Evolutionary conservation across 805 yeast genomes (phyloP).

Genomic region (Dipodascopsis tothii): DNA sequence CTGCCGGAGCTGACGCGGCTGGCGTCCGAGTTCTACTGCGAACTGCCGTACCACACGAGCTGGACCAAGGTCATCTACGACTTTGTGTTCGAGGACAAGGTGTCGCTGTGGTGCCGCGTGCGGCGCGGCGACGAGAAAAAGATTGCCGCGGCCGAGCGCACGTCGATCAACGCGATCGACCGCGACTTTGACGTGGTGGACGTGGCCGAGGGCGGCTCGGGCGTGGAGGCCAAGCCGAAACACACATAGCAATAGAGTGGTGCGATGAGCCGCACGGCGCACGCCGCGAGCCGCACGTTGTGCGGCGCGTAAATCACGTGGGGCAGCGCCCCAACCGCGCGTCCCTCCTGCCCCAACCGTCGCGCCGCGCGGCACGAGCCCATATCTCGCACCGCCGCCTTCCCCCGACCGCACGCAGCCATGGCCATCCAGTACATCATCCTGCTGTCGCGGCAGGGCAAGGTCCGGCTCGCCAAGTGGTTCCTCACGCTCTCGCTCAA

Average conservation of each 20-base stretch:
- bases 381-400: no score
- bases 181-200: no score
- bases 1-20: conserved; percentile 55
- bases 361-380: no score
- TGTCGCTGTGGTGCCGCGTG: conserved; percentile 73
- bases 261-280: no score
- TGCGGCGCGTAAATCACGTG: no score
- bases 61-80: conserved; percentile 73
- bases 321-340: no score
- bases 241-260: no score
- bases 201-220: no score
- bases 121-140: conserved; percentile 41
- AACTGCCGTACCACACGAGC: conserved; percentile 65
- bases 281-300: no score
- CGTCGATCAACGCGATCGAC: neutral
- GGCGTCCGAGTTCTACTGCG: conserved; percentile 75
- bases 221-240: no score
- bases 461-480: conserved; percentile 91
- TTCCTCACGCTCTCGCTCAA: conserved; percentile 74
- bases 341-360: no score
- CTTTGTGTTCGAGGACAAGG: conserved; percentile 60
- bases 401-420: no score
- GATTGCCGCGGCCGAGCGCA: neutral
- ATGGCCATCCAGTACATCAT: conserved; percentile 78
- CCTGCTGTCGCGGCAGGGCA: conserved; percentile 87